Evolutionary conservation across 2,329 filamentous ascomycete species (phyloP).

Genomic region (Aspergillus brasiliensis): DNA sequence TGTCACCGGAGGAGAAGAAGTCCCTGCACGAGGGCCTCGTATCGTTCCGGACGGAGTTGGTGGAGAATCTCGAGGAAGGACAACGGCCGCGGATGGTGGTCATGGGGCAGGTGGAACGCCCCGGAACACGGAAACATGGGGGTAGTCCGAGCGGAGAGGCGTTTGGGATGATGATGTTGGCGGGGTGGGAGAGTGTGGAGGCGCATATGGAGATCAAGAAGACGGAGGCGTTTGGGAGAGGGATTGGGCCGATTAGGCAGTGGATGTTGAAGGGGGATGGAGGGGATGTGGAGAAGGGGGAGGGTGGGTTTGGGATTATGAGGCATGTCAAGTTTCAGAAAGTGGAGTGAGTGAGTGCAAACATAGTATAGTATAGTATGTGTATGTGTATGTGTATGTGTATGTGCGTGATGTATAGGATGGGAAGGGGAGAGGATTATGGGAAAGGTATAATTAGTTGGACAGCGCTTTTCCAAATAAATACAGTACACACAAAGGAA

Average conservation of each 20-base stretch:
- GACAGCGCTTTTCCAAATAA: conserved; percentile 27
- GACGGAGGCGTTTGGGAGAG: conserved; percentile 47
- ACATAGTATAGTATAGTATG: not conserved
- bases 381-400: not conserved
- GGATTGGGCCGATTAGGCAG: conserved; percentile 46
- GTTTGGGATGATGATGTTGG: conserved; percentile 45
- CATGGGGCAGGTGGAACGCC: conserved; percentile 42
- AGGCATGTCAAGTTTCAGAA: not conserved
- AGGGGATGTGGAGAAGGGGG: conserved; percentile 45
- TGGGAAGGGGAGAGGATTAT: not conserved
- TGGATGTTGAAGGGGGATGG: conserved; percentile 40
- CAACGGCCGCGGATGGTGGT: conserved; percentile 33
- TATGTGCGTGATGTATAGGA: not conserved
- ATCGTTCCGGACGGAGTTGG: conserved; percentile 41
- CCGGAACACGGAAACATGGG: conserved; percentile 32
- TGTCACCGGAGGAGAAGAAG: conserved; percentile 29
- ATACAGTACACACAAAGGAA: conserved; percentile 38
- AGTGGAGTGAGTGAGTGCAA: not conserved
- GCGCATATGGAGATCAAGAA: conserved; percentile 51
- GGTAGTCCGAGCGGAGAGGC: conserved; percentile 46
- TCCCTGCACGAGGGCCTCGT: conserved; percentile 36
- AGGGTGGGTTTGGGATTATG: conserved; percentile 46
- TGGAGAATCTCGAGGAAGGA: conserved; percentile 31
- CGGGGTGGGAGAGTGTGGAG: conserved; percentile 57
- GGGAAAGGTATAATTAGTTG: conserved; percentile 5